Evolutionary conservation across 2,329 filamentous ascomycete genomes (phyloP), one percentile per base, ranked within the genome.

Genomic region (Fusarium burgessii): DNA sequence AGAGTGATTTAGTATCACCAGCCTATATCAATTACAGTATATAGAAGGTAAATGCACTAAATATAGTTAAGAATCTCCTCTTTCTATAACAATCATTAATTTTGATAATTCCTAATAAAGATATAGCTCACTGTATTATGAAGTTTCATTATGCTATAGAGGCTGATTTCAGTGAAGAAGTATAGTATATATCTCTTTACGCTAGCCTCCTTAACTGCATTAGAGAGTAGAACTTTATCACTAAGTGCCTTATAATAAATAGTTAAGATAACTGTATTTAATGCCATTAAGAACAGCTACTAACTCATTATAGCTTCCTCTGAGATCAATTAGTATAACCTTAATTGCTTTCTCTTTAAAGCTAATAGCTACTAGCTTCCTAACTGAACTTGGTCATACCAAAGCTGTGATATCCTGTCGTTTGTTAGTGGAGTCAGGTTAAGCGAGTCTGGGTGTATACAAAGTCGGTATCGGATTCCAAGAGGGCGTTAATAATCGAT

Each of bases 101-200:
- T 12, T 6, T 45, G 35, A 7, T 4, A 17, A 7, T 8, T 23
- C 5, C 2, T 5, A 2, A 18, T 7, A 2, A 3, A 29, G 7
- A n/a, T 36, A 13, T n/a, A n/a, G n/a, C n/a, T n/a, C 38, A 69
- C 57, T 8, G 15, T 17, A 36, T 69, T 68, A 4, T 42, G 42
- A 10, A 76, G 25, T 18, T 15, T 18, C 66, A 79, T 71, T 9
- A 78, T 67, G 10, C 83, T 83, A 0, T 82, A 45, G 8, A 85
- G 82, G 3, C 81, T 77, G n/a, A 85, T 77, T 0, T 84, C 83
- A 20, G 80, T 82, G 58, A 85, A 88, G 58, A 80, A 82, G 70
- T 83, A 85, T 4, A 86, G 86, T 33, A 88, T 81, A 68, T 87
- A 89, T 43, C 87, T 82, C 66, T 82, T 80, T 13, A 88, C 83